Conservation (phyloP, 106 monocot genomes). For the Phalaenopsis equestris region DNA sequence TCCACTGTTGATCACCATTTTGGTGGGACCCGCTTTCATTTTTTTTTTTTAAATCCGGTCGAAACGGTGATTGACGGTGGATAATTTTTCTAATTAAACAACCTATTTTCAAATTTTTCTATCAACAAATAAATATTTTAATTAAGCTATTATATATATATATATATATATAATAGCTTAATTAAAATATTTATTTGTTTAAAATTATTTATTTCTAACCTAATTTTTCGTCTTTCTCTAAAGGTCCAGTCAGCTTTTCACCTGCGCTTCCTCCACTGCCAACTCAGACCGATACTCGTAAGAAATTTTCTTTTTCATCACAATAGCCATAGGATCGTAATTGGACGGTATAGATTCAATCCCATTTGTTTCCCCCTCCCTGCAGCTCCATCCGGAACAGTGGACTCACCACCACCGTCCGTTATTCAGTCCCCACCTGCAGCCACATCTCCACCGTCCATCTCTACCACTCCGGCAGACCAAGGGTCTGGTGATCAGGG, state of each 20-base stretch:
- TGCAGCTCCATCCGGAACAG: neutral
- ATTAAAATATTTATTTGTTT: too few relatives aligned
- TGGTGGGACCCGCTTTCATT: too few relatives aligned
- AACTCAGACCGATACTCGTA: neutral
- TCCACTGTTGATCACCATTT: too few relatives aligned
- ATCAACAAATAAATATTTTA: too few relatives aligned
- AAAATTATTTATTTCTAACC: too few relatives aligned
- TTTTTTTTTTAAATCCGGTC: too few relatives aligned
- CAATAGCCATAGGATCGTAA: neutral
- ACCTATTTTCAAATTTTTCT: neutral
- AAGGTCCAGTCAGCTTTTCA: constrained; percentile 6
- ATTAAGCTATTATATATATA: too few relatives aligned
- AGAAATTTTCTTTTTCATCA: neutral
- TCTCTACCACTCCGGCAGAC: neutral
- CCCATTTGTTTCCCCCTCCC: neutral
- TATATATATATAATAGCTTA: too few relatives aligned
- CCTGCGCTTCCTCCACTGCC: constrained; percentile 5
- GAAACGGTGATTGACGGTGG: too few relatives aligned
- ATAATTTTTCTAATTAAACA: neutral
- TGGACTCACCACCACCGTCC: constrained; percentile 11
- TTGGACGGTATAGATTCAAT: neutral
- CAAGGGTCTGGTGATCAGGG: neutral
- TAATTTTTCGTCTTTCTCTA: neutral
- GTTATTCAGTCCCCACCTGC: neutral
- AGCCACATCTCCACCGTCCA: constrained; percentile 11